phyloP scores from a whole-genome alignment of 495 filamentous ascomycete genomes.

The Aspergillus conjunctus region DNA sequence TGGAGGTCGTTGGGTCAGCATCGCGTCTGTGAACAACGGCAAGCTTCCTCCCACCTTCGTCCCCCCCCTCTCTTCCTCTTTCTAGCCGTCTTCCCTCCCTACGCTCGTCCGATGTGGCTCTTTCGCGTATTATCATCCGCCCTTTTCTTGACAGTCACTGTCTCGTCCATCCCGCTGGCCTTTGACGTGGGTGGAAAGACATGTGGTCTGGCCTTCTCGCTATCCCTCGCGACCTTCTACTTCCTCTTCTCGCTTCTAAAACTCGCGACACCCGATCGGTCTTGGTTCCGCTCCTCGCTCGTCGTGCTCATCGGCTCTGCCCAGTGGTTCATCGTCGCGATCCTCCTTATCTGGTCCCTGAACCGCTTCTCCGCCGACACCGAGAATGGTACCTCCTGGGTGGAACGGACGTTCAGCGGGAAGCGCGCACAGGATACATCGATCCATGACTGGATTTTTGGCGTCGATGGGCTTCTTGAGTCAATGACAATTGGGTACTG shows the following conservation, averaged over 20 bases:
- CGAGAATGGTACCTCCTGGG: constrained; percentile 70
- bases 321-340: constrained; percentile 82
- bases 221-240: constrained; percentile 85
- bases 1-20: constrained; percentile 10
- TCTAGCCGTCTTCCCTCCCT: not conserved
- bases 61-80: constrained; percentile 6
- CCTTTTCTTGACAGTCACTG: constrained; percentile 81
- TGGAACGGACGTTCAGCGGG: constrained; percentile 74
- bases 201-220: constrained; percentile 88
- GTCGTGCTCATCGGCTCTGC: constrained; percentile 65
- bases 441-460: constrained; percentile 81
- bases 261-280: constrained; percentile 76
- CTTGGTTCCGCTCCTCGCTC: constrained; percentile 69
- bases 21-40: not conserved
- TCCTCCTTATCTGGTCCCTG: constrained; percentile 89
- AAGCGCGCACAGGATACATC: constrained; percentile 64
- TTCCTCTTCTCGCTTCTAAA: constrained; percentile 80
- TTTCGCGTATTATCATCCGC: constrained; percentile 70
- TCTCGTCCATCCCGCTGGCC: constrained; percentile 90
- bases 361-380: constrained; percentile 90
- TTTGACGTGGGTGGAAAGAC: constrained; percentile 97
- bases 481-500: constrained; percentile 78
- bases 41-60: constrained; percentile 8
- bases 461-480: constrained; percentile 75
- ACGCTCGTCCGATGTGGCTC: constrained; percentile 63